Conservation (phyloP, 371 early-diverging fungal genomes). For the Actinomortierella wolfii region DNA sequence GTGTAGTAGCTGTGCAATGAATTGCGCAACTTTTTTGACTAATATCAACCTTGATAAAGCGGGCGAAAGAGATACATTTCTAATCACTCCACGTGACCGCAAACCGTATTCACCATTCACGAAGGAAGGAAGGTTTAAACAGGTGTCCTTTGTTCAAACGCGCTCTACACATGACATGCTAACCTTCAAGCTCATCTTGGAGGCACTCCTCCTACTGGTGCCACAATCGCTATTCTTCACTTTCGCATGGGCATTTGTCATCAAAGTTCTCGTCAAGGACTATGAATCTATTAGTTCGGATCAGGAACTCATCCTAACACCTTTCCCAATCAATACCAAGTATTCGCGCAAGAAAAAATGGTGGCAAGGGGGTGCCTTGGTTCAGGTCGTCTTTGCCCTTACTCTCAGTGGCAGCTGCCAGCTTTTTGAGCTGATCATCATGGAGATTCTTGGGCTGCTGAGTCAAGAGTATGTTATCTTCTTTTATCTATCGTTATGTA, state of each 20-base stretch:
- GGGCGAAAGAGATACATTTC: too few relatives aligned
- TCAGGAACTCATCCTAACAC: constrained; percentile 34
- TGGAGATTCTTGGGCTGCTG: constrained; percentile 77
- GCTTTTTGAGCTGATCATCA: constrained; percentile 81
- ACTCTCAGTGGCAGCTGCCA: constrained; percentile 80
- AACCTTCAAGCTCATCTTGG: constrained; percentile 38
- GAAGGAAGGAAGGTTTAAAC: too few relatives aligned
- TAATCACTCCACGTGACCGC: too few relatives aligned
- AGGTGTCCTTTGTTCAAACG: too few relatives aligned
- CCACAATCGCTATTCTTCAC: constrained; percentile 56
- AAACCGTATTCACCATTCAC: too few relatives aligned
- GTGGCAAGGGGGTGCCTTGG: constrained; percentile 50
- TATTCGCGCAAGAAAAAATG: constrained; percentile 34
- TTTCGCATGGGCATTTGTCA: constrained; percentile 58
- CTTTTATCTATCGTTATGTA: too few relatives aligned
- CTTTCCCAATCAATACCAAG: constrained; percentile 22
- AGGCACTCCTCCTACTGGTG: constrained; percentile 48
- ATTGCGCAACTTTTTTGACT: too few relatives aligned
- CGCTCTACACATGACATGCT: constrained; percentile 2
- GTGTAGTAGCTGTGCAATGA: too few relatives aligned
- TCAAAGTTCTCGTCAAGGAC: constrained; percentile 55
- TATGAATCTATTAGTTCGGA: constrained; percentile 52
- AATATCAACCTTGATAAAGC: too few relatives aligned
- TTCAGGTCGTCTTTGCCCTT: constrained; percentile 74
- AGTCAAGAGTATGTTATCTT: constrained; percentile 60